Percentiles rank a stretch among this genome's conserved stretches.
These are phyloP conservation scores for Ceratocystiopsis minuta DNA, from an alignment of 2,329 filamentous ascomycete species.

Conservation along the genomic window DNA sequence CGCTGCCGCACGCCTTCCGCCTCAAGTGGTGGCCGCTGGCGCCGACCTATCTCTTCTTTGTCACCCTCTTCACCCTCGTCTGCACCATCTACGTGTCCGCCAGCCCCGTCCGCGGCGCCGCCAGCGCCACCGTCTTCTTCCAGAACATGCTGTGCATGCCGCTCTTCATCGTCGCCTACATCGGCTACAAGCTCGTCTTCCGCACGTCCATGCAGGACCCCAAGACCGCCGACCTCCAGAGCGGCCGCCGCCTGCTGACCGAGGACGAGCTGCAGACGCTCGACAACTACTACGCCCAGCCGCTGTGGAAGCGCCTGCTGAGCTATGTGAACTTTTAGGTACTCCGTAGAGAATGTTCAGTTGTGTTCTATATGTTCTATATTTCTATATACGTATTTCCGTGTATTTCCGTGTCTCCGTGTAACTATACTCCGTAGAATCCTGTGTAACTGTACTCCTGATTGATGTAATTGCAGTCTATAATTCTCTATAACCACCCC, in stretches of 20 bases:
- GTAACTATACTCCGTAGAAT: too few relatives aligned
- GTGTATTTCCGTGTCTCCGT: too few relatives aligned
- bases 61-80: conserved; percentile 70
- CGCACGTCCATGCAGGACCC: conserved; percentile 47
- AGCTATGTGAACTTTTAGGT: too few relatives aligned
- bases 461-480: too few relatives aligned
- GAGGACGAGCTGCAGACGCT: too few relatives aligned
- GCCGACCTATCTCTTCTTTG: conserved; percentile 55
- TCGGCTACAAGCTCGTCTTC: conserved; percentile 59
- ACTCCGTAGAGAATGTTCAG: too few relatives aligned
- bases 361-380: too few relatives aligned
- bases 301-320: too few relatives aligned
- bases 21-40: conserved; percentile 65
- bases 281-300: too few relatives aligned
- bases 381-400: too few relatives aligned
- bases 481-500: too few relatives aligned
- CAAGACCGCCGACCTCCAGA: conserved; percentile 70
- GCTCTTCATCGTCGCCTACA: conserved; percentile 48
- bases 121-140: conserved; percentile 49
- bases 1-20: conserved; percentile 68
- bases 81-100: conserved; percentile 74
- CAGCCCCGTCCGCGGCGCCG: conserved; percentile 26
- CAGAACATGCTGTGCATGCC: conserved; percentile 52
- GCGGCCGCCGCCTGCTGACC: conserved; percentile 59
- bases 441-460: too few relatives aligned